Evolutionary conservation across 306 rosid genomes (phyloP).

Genomic region (Begonia masoniana): DNA sequence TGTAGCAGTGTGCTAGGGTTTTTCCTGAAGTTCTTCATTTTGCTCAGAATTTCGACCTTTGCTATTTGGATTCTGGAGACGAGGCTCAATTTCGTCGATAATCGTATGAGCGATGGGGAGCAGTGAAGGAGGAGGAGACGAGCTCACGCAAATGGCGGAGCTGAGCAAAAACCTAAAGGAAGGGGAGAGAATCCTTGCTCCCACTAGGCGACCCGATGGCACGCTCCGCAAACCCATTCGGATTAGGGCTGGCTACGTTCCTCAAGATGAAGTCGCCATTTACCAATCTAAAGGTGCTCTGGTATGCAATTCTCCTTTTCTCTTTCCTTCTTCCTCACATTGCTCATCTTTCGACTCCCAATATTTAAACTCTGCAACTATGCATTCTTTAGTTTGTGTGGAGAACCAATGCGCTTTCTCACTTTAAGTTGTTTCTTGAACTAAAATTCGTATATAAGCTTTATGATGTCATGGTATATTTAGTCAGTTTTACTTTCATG

Average conservation of each 20-base stretch:
- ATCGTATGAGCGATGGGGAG: slow-evolving; percentile 26
- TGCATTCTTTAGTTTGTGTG: neutral
- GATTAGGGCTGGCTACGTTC: slow-evolving; percentile 72
- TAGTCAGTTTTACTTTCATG: no score
- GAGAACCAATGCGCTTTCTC: no score
- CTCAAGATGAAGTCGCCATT: slow-evolving; percentile 87
- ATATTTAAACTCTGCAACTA: neutral
- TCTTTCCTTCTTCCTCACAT: neutral
- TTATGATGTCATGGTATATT: no score
- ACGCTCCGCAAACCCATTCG: slow-evolving; percentile 72
- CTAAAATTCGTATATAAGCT: no score
- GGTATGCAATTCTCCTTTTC: slow-evolving; percentile 20
- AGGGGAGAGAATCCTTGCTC: slow-evolving; percentile 73
- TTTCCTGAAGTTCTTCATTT: no score
- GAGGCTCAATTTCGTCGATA: no score
- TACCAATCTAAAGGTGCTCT: slow-evolving; percentile 67
- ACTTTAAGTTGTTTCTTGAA: no score
- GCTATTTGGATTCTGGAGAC: no score
- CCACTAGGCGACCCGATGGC: slow-evolving; percentile 87
- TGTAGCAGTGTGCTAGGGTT: no score
- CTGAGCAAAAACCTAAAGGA: slow-evolving; percentile 55
- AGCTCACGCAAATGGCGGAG: slow-evolving; percentile 20
- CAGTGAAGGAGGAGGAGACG: slow-evolving; percentile 22
- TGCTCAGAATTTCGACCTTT: no score
- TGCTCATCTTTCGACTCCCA: neutral